These are phyloP conservation scores for Verticillium klebahnii DNA, from an alignment of 2,329 filamentous ascomycete genomes.

Conservation along the genomic window DNA sequence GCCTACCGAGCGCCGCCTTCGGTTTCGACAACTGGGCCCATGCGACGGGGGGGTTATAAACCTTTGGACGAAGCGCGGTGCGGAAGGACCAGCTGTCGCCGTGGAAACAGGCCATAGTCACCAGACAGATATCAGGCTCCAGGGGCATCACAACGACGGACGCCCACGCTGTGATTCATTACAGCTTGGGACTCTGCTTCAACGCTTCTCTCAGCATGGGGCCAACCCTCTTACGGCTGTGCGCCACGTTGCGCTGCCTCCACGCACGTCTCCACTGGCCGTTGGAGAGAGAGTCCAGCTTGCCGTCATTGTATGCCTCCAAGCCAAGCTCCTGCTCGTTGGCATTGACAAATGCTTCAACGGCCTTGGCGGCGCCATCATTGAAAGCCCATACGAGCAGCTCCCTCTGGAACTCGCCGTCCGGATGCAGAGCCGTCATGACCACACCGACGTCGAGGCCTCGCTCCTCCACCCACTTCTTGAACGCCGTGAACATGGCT, in stretches of 20 bases:
- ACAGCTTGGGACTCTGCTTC: slow-evolving; percentile 17
- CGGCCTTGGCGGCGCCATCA: slow-evolving; percentile 41
- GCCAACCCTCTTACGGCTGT: slow-evolving; percentile 66
- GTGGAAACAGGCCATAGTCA: too few species aligned
- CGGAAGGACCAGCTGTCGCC: too few species aligned
- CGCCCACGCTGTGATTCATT: neutral
- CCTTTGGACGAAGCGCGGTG: too few species aligned
- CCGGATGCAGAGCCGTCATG: slow-evolving; percentile 62
- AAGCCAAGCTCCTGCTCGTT: slow-evolving; percentile 49
- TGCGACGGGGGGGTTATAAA: too few species aligned
- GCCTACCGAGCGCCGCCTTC: too few species aligned
- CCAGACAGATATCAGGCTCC: too few species aligned
- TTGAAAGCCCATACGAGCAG: slow-evolving; percentile 62
- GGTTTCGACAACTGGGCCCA: too few species aligned
- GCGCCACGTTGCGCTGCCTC: slow-evolving; percentile 58
- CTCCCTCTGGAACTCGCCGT: slow-evolving; percentile 58
- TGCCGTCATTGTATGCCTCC: slow-evolving; percentile 45
- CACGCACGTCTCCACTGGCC: slow-evolving; percentile 55
- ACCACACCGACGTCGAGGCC: slow-evolving; percentile 58
- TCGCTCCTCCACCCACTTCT: slow-evolving; percentile 50
- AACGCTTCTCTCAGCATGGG: slow-evolving; percentile 59
- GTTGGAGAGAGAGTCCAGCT: slow-evolving; percentile 34
- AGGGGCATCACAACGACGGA: too few species aligned
- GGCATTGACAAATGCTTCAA: slow-evolving; percentile 47
- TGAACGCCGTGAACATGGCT: slow-evolving; percentile 43